Evolutionary conservation across 345 rosid genomes (phyloP).

Genomic region (Toxicodendron radicans): DNA sequence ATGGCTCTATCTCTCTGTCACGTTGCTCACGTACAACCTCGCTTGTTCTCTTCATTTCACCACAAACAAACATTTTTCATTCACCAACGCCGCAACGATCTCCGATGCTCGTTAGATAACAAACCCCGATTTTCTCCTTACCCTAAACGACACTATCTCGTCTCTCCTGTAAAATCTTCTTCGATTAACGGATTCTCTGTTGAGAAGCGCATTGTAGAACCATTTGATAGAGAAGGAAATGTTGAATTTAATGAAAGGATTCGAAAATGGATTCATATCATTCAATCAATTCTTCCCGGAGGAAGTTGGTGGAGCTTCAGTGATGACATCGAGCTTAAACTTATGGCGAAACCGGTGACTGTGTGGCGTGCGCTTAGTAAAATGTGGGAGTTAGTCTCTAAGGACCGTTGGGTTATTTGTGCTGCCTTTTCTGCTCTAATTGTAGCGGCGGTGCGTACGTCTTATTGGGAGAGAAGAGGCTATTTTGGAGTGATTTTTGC

Average conservation of each 20-base stretch:
- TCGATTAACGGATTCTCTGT: constrained; percentile 60
- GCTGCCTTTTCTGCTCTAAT: constrained; percentile 80
- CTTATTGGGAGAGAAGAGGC: not conserved
- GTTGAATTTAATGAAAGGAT: constrained; percentile 45
- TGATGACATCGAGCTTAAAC: constrained; percentile 61
- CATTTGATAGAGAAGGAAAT: constrained; percentile 33
- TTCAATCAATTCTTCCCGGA: constrained; percentile 72
- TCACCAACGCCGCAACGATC: constrained; percentile 18
- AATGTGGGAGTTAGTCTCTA: constrained; percentile 87
- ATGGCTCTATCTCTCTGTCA: constrained; percentile 54
- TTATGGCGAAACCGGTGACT: constrained; percentile 75
- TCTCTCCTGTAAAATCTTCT: constrained; percentile 36
- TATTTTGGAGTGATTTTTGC: not conserved
- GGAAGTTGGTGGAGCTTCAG: constrained; percentile 93
- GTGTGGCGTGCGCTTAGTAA: constrained; percentile 80
- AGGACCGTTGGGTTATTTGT: constrained; percentile 83
- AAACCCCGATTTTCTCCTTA: constrained; percentile 20
- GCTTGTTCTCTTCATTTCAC: constrained; percentile 36
- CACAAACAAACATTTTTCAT: constrained; percentile 21
- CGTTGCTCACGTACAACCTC: constrained; percentile 26
- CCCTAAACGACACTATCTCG: constrained; percentile 1
- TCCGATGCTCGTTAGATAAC: constrained; percentile 25
- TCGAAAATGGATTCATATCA: constrained; percentile 45
- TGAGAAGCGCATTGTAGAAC: constrained; percentile 26
- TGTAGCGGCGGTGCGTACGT: constrained; percentile 68